A percentile compares a stretch with the other conserved stretches of the same genome.
Conservation (phyloP, 2,329 filamentous ascomycete genomes). For the Beauveria asiatica region DNA sequence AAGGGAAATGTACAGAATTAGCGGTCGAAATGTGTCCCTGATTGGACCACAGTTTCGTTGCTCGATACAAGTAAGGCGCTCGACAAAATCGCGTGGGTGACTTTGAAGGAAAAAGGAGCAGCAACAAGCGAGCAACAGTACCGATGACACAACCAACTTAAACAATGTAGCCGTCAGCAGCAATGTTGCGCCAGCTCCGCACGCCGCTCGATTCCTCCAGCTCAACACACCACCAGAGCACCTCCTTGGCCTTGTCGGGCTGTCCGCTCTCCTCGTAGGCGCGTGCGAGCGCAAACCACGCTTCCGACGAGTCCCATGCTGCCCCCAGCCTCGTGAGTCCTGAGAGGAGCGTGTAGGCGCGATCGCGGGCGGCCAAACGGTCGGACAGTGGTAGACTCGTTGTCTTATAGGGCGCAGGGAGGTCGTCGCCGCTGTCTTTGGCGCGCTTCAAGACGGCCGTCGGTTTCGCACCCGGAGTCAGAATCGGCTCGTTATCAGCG, state of each 20-base stretch:
- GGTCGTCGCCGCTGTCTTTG: conserved; percentile 23
- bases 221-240: conserved; percentile 96
- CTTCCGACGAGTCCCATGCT: conserved; percentile 88
- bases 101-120: neutral
- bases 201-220: conserved; percentile 78
- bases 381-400: conserved; percentile 64
- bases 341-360: conserved; percentile 76
- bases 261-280: conserved; percentile 85
- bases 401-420: conserved; percentile 45
- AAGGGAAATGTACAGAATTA: neutral
- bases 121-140: neutral
- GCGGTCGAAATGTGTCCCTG: neutral
- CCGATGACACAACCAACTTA: conserved; percentile 12
- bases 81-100: neutral
- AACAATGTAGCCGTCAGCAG: conserved; percentile 55
- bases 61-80: neutral
- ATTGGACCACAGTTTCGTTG: neutral
- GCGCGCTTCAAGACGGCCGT: conserved; percentile 18
- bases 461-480: conserved; percentile 12
- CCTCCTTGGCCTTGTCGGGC: conserved; percentile 79
- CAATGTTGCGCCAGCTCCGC: conserved; percentile 67
- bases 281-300: conserved; percentile 81
- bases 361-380: conserved; percentile 79
- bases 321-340: conserved; percentile 75
- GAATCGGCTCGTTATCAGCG: conserved; percentile 16